A percentile compares a stretch with the other conserved stretches of the same genome.
Conservation (phyloP, 345 rosid genomes). For the Moringa oleifera region DNA sequence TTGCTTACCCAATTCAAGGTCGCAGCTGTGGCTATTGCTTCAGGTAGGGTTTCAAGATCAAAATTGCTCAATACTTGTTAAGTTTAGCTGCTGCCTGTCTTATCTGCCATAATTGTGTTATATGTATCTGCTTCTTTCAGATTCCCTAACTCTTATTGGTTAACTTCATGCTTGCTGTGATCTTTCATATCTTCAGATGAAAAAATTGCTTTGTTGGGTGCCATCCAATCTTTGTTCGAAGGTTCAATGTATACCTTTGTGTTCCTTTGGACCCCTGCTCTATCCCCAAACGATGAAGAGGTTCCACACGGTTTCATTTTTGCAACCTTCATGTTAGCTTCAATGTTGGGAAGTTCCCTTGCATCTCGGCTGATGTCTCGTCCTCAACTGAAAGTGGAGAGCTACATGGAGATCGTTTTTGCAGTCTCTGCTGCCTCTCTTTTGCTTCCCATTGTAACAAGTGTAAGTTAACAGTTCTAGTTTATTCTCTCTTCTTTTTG, state of each 20-base stretch:
- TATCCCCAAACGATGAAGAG: conserved; percentile 84
- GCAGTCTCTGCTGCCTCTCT: conserved; percentile 62
- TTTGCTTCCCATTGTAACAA: conserved; percentile 70
- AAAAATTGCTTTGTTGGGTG: conserved; percentile 90
- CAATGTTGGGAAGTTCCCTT: conserved; percentile 95
- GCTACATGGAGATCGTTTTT: conserved; percentile 92
- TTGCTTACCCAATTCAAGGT: conserved; percentile 83
- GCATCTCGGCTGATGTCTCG: conserved; percentile 88
- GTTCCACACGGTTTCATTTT: conserved; percentile 97
- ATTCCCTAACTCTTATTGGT: not conserved
- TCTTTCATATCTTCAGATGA: conserved; percentile 51
- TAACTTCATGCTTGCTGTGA: not conserved
- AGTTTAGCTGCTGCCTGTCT: not conserved
- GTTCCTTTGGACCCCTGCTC: conserved; percentile 96
- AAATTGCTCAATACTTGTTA: not conserved
- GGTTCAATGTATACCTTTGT: conserved; percentile 99
- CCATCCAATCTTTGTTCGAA: conserved; percentile 94
- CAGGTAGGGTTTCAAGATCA: conserved; percentile 46
- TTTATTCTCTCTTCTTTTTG: conserved; percentile 2
- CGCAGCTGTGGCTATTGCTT: conserved; percentile 90
- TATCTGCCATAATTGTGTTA: no score
- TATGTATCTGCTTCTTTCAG: not conserved
- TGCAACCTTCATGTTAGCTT: conserved; percentile 96
- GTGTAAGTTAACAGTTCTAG: conserved; percentile 34
- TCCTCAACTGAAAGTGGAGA: conserved; percentile 65